These are phyloP conservation scores for Lomentospora prolificans DNA, from an alignment of 2,329 filamentous ascomycete genomes.

Conservation along the genomic window DNA sequence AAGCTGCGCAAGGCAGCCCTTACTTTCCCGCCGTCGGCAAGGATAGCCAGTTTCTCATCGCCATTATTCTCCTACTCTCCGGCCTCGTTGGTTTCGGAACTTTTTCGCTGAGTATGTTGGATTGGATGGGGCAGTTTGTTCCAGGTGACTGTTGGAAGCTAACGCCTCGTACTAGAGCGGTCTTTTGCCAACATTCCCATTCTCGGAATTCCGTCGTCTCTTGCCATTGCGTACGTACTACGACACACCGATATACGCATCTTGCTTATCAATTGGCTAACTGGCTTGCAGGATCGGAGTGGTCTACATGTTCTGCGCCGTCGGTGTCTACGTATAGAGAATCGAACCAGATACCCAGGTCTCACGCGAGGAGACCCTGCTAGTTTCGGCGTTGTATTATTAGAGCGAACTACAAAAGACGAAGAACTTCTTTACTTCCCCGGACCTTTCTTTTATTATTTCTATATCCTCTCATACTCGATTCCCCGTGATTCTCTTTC, in stretches of 20 bases:
- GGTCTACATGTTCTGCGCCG: conserved; percentile 98
- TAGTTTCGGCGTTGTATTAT: conserved; percentile 12
- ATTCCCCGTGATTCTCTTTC: conserved; percentile 16
- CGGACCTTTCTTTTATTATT: conserved; percentile 12
- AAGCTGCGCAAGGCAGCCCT: conserved; percentile 78
- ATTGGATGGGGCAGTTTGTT: neutral
- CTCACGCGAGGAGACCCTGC: conserved; percentile 19
- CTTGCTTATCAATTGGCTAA: conserved; percentile 13
- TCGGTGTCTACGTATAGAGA: conserved; percentile 84
- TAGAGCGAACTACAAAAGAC: conserved; percentile 4
- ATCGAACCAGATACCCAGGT: conserved; percentile 34
- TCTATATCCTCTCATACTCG: conserved; percentile 13
- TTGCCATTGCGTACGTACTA: conserved; percentile 72
- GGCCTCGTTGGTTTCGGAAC: conserved; percentile 65
- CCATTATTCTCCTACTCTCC: conserved; percentile 62
- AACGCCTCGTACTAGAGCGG: conserved; percentile 49
- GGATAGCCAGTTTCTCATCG: conserved; percentile 72
- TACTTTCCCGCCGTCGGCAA: conserved; percentile 76
- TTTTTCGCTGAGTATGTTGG: conserved; percentile 71
- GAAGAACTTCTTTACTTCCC: conserved; percentile 1
- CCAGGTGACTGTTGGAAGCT: neutral
- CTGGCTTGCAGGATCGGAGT: conserved; percentile 64
- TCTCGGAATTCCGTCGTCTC: conserved; percentile 75
- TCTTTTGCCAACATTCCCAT: conserved; percentile 66
- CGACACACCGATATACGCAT: neutral